Conservation (phyloP, 768 basidiomycete genomes). For the Tremella mesenterica region DNA sequence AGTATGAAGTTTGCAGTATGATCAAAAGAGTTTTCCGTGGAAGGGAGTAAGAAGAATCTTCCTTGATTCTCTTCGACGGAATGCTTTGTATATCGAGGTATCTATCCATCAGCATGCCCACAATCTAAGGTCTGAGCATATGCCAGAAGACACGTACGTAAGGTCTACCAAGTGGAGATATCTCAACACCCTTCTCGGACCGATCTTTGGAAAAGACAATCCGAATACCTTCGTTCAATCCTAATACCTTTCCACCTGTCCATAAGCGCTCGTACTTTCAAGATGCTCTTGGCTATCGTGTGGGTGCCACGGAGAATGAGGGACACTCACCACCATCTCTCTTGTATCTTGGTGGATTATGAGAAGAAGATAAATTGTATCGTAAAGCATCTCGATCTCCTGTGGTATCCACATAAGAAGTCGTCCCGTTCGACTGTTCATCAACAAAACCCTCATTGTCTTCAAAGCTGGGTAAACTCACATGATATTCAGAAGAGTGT, state of each 20-base stretch:
- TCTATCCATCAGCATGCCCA: conserved; percentile 3
- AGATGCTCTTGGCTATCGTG: too few species aligned
- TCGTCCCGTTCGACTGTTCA: too few species aligned
- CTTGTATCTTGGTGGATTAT: conserved; percentile 12
- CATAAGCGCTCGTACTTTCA: too few species aligned
- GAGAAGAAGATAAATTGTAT: conserved; percentile 15
- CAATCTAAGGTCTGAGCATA: too few species aligned
- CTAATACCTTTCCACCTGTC: conserved; percentile 13
- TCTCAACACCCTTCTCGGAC: conserved; percentile 19
- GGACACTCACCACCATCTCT: conserved; percentile 17
- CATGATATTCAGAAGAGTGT: background rate
- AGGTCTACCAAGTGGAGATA: conserved; percentile 16
- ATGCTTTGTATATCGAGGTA: conserved; percentile 17
- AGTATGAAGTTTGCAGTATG: background rate
- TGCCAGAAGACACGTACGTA: conserved; percentile 10
- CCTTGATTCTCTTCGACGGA: background rate
- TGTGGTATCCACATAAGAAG: conserved; percentile 6
- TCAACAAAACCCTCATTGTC: conserved; percentile 12
- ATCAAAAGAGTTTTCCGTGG: background rate
- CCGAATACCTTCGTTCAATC: conserved; percentile 13
- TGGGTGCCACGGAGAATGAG: background rate
- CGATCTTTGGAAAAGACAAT: conserved; percentile 14
- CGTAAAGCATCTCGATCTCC: conserved; percentile 16
- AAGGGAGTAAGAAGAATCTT: background rate
- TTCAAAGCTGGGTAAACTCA: background rate